These are phyloP conservation scores for Clarireedia monteithiana DNA, from an alignment of 2,329 filamentous ascomycete species.

Conservation along the genomic window DNA sequence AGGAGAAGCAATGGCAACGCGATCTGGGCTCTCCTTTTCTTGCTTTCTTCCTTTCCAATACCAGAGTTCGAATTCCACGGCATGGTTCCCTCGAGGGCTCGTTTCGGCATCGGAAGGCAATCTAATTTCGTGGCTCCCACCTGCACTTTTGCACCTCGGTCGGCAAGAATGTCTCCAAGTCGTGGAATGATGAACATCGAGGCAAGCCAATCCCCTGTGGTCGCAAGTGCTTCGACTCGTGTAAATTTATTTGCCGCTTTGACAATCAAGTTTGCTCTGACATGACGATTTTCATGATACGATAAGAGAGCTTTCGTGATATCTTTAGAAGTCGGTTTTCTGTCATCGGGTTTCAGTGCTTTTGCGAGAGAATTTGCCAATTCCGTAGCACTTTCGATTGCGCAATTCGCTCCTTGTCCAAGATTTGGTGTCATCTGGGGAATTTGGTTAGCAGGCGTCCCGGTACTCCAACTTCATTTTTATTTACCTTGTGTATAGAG, in stretches of 20 bases:
- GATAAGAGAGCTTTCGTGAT: background rate
- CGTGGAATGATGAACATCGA: slow-evolving; percentile 14
- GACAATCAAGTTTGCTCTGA: slow-evolving; percentile 15
- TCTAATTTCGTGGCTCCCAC: slow-evolving; percentile 25
- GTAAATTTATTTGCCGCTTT: slow-evolving; percentile 20
- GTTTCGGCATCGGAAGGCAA: slow-evolving; percentile 24
- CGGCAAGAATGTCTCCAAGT: slow-evolving; percentile 17
- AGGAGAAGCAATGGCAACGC: background rate
- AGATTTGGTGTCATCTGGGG: slow-evolving; percentile 4
- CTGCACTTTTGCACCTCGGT: slow-evolving; percentile 16
- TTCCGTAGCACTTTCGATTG: slow-evolving; percentile 33
- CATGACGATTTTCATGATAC: slow-evolving; percentile 17
- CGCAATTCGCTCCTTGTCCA: slow-evolving; percentile 35
- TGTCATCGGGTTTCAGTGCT: background rate
- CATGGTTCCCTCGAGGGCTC: slow-evolving; percentile 21
- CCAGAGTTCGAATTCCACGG: slow-evolving; percentile 14
- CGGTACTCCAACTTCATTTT: background rate
- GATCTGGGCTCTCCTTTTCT: background rate
- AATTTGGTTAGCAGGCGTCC: background rate
- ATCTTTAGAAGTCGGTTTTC: background rate
- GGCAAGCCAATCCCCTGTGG: slow-evolving; percentile 12
- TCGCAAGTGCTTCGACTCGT: slow-evolving; percentile 17
- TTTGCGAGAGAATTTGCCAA: slow-evolving; percentile 27
- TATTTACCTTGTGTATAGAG: slow-evolving; percentile 14
- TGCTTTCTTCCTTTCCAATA: slow-evolving; percentile 2